Evolutionary conservation across 2,329 filamentous ascomycete species (phyloP).

Genomic region (Xylaria sp.): DNA sequence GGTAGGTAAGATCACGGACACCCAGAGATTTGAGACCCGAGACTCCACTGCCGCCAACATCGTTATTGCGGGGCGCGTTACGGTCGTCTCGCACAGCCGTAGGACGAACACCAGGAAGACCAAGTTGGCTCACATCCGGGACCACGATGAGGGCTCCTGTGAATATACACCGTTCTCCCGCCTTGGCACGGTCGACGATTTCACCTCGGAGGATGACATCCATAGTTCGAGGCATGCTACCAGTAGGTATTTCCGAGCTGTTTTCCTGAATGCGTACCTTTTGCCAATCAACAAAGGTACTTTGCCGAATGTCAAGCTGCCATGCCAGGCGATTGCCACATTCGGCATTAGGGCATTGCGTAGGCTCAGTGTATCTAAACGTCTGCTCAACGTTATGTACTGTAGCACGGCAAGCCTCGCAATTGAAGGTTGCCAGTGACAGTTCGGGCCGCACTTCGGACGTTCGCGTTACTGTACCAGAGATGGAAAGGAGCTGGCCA

Average conservation of each 20-base stretch:
- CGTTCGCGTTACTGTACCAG: slow-evolving; percentile 94
- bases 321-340: slow-evolving; percentile 94
- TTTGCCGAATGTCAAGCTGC: slow-evolving; percentile 96
- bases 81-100: slow-evolving; percentile 87
- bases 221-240: slow-evolving; percentile 98
- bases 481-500: slow-evolving; percentile 93
- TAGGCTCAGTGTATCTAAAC: slow-evolving; percentile 96
- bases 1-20: slow-evolving; percentile 94
- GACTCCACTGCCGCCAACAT: slow-evolving; percentile 86
- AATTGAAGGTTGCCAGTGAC: slow-evolving; percentile 90
- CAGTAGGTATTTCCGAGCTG: slow-evolving; percentile 96
- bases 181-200: slow-evolving; percentile 97
- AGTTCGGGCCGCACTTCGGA: slow-evolving; percentile 97
- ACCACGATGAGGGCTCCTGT: slow-evolving; percentile 96
- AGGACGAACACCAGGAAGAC: slow-evolving; percentile 84
- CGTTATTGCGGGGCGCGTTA: slow-evolving; percentile 76
- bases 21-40: slow-evolving; percentile 91
- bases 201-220: slow-evolving; percentile 96
- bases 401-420: slow-evolving; percentile 85
- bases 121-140: slow-evolving; percentile 94
- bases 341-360: slow-evolving; percentile 88
- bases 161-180: slow-evolving; percentile 98
- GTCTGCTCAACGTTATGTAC: slow-evolving; percentile 95
- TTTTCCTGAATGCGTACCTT: slow-evolving; percentile 99
- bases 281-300: slow-evolving; percentile 99